Evolutionary conservation across 352 stramenopile genomes (phyloP), one percentile per base, ranked within the genome.

Genomic region (Phytophthora ohioensis): DNA sequence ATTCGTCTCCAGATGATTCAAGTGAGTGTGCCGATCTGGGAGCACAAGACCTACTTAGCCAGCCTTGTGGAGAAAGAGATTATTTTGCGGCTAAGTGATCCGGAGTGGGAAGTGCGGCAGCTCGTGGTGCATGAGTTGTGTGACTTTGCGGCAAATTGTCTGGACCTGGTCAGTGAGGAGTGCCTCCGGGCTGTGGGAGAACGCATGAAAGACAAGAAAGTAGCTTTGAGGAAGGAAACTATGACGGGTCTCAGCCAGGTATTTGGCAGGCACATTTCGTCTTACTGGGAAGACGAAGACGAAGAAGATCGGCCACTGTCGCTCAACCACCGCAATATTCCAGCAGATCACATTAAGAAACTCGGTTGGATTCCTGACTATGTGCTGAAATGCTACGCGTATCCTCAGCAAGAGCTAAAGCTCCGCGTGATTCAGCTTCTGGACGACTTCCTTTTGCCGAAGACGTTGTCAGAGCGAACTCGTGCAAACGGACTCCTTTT

Each of bases 171-270:
- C 11, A 89, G 78, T 45, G 82, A 91, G 35, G 74, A 87, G 12
- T 91, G 84, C 46, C 76, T 97, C 3, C 81, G 82, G 3, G 75
- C 88, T 51, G 84, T 95, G 7, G 90, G 88, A 15, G 90, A 97
- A 57, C 87, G 90, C 9, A 93, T 97, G 87, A 95, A 95, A 60
- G 90, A 97, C 69, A 97, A 97, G 58, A 93, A 87, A 51, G 82
- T 94, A 1, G 56, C 80, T 0, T 42, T 95, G 30, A 75, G 90
- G 13, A 97, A 95, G 57, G 90, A 97, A 68, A 92, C 90, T 9
- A 97, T 97, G 90, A 97, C 90, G 11, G 90, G 90, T 0, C 73
- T 97, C 13, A 92, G 87, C 30, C 90, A 95, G 71, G 85, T 95
- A 11, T 97, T 91, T 43, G 83, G 74, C 13, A 69, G 80, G 4